Conservation (phyloP, 176 grass and related monocot species). For the Oryza meyeriana region DNA sequence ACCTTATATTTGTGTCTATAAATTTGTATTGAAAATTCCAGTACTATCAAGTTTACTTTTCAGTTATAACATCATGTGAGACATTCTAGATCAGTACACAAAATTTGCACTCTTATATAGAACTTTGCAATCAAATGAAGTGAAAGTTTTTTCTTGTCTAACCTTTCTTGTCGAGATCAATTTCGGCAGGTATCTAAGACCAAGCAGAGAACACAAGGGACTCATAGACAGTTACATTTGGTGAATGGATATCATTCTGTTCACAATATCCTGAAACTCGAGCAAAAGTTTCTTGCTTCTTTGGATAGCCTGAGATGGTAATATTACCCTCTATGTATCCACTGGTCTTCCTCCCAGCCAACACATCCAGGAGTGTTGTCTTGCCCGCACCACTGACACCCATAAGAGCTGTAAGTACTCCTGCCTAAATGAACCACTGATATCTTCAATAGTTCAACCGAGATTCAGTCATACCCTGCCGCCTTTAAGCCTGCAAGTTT, state of each 20-base stretch:
- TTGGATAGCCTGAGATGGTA: conserved; percentile 58
- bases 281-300: conserved; percentile 59
- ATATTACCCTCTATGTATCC: conserved; percentile 59
- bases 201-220: conserved; percentile 55
- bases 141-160: background rate
- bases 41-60: too few species aligned
- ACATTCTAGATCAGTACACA: too few species aligned
- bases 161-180: conserved; percentile 39
- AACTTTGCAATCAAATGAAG: background rate
- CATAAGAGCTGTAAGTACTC: conserved; percentile 64
- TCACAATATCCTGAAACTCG: conserved; percentile 64
- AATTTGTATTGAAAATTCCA: too few species aligned
- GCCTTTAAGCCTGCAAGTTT: conserved; percentile 55
- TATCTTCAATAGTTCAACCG: conserved; percentile 36
- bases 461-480: conserved; percentile 35
- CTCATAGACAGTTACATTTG: conserved; percentile 52
- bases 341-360: conserved; percentile 57
- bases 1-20: too few species aligned
- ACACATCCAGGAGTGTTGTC: conserved; percentile 62
- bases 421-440: conserved; percentile 56
- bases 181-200: conserved; percentile 43
- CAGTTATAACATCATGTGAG: too few species aligned
- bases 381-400: conserved; percentile 66
- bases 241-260: conserved; percentile 63
- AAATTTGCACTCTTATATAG: fast-evolving